Evolutionary conservation across 148 eudicot species (phyloP), one percentile per base, ranked within the genome.

Genomic region (Camellia lanceoleosa): DNA sequence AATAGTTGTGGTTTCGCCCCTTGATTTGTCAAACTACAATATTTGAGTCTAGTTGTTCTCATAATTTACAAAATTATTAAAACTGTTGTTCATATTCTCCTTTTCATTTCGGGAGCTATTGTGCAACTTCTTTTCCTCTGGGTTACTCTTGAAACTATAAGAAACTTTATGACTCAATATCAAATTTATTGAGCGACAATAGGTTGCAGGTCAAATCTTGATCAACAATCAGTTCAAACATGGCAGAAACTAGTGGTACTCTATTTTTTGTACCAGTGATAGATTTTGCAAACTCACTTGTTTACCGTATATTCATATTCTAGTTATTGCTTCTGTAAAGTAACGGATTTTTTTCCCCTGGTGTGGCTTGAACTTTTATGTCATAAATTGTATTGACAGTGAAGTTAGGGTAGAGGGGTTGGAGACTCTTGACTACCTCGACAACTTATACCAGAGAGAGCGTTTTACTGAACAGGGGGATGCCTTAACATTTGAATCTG

Each of bases 381-480:
- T 43, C n/a, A 23, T 59, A 72, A 43, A 47, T 68, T 84, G 30
- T 79, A 42, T 65, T 75, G 68, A 75, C 92, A 96, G 99, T 89
- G 99, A 96, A 88, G 99, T 96, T 75, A 91, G 99, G 56, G 94
- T 96, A 9, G 99, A 96, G 83, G 99, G 99, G 20, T 66, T 96
- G 85, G 99, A 95, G 84, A 95, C 95, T 41, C 80, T 92, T 41
- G 98, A 95, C 87, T 95, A 93, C 79, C 92, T 93, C 0, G 98
- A 96, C 87, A 88, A 86, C 82, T 81, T 92, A 71, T 75, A 55
- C 71, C 86, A 91, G 3, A 88, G 79, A 80, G 85, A 96, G 68
- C 94, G 99, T 5, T 96, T 92, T 69, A 96, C 98, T 56, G 99
- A 96, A 84, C 99, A 96, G 92, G 97, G 99, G 76, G 94, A 96